These are phyloP conservation scores for Amphicarpaea edgeworthii DNA, from an alignment of 306 rosid genomes.

Conservation along the genomic window DNA sequence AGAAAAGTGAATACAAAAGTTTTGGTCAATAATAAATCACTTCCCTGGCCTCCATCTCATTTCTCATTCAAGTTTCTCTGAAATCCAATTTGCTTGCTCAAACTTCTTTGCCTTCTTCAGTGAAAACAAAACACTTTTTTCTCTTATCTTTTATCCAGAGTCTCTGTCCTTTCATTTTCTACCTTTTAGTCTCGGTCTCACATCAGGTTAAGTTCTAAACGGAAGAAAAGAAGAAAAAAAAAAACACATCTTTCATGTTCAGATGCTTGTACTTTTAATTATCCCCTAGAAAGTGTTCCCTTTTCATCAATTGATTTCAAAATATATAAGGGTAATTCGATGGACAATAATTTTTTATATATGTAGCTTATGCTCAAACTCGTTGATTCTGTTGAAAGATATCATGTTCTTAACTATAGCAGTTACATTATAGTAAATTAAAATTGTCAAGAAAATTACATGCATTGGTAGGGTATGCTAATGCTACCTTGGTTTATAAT, in stretches of 20 bases:
- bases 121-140: constrained; percentile 37
- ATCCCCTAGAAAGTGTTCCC: not conserved
- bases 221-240: not conserved
- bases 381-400: not conserved
- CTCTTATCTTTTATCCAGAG: not conserved
- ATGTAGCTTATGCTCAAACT: not conserved
- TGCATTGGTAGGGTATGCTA: not conserved
- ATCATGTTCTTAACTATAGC: too few relatives aligned
- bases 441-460: not conserved
- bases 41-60: constrained; percentile 13
- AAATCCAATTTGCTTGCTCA: constrained; percentile 39
- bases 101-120: constrained; percentile 29
- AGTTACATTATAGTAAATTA: too few relatives aligned
- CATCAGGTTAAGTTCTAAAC: constrained; percentile 24
- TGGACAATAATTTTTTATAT: not conserved
- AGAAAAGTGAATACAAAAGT: constrained; percentile 14
- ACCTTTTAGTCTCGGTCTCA: constrained; percentile 11
- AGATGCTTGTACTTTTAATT: not conserved
- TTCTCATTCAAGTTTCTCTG: constrained; percentile 39
- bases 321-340: not conserved
- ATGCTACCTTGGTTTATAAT: not conserved
- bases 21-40: not conserved
- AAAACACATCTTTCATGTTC: not conserved
- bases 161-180: constrained; percentile 21
- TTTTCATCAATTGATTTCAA: not conserved